A percentile compares a stretch with the other conserved stretches of the same genome.
These are phyloP conservation scores for Albifimbria verrucaria DNA, from an alignment of 2,329 filamentous ascomycete genomes.

Conservation along the genomic window DNA sequence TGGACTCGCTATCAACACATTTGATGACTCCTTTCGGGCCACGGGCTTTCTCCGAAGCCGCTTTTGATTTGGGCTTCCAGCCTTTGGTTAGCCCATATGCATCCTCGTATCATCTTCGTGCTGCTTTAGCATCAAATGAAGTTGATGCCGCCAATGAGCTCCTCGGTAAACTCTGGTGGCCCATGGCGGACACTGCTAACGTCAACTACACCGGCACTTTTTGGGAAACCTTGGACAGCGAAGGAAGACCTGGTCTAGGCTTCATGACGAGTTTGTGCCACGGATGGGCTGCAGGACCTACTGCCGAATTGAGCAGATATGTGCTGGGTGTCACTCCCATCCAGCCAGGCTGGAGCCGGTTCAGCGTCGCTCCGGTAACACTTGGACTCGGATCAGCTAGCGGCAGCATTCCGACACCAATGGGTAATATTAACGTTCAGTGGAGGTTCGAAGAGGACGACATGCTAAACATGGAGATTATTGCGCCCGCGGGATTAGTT, in stretches of 20 bases:
- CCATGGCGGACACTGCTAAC: constrained; percentile 20
- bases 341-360: constrained; percentile 14
- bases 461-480: too few species aligned
- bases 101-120: constrained; percentile 26
- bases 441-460: too few species aligned
- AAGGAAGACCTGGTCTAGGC: constrained; percentile 21
- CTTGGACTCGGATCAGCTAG: not conserved
- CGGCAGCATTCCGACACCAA: not conserved
- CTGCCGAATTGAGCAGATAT: constrained; percentile 24
- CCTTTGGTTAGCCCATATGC: constrained; percentile 23
- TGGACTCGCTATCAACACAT: constrained; percentile 1
- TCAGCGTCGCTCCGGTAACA: not conserved
- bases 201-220: constrained; percentile 25
- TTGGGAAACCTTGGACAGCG: constrained; percentile 24
- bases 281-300: constrained; percentile 29
- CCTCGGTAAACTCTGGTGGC: constrained; percentile 17
- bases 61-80: constrained; percentile 11
- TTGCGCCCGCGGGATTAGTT: too few species aligned
- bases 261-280: constrained; percentile 27
- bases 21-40: constrained; percentile 1
- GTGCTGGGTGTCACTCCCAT: constrained; percentile 22
- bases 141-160: constrained; percentile 8
- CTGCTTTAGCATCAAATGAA: constrained; percentile 16
- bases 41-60: constrained; percentile 1
- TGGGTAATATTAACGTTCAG: not conserved